These are phyloP conservation scores for Melanogaster broomeanus DNA, from an alignment of 768 basidiomycete genomes.

Conservation along the genomic window DNA sequence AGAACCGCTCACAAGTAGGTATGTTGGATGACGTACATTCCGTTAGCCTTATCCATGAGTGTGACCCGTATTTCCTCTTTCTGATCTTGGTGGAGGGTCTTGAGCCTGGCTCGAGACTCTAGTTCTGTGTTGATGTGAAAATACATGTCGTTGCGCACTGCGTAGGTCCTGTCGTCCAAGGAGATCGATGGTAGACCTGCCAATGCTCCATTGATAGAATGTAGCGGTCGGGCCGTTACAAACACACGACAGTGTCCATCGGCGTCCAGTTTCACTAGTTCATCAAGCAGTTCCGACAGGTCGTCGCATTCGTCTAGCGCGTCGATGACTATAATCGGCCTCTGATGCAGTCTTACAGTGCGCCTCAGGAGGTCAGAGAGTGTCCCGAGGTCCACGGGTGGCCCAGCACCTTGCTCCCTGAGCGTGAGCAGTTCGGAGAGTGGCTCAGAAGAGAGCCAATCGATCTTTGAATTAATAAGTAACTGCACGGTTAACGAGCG, in stretches of 20 bases:
- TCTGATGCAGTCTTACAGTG: neutral
- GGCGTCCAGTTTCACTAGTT: neutral
- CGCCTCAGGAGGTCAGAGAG: neutral
- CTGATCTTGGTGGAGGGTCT: too few relatives aligned
- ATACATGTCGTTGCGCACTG: neutral
- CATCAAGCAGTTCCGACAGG: neutral
- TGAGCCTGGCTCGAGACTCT: neutral
- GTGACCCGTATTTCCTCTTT: neutral
- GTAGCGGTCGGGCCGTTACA: slow-evolving; percentile 1
- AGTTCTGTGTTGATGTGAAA: slow-evolving; percentile 1
- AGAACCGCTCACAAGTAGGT: too few relatives aligned
- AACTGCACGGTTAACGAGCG: slow-evolving; percentile 7
- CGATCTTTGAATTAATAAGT: neutral
- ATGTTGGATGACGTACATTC: slow-evolving; percentile 5
- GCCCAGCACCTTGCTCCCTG: neutral
- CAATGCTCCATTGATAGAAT: neutral
- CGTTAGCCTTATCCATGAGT: neutral
- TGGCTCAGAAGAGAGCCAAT: neutral
- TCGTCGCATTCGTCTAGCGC: slow-evolving; percentile 15
- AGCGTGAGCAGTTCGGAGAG: slow-evolving; percentile 3
- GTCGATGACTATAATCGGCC: slow-evolving; percentile 9
- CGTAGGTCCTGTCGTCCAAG: neutral
- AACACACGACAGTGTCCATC: slow-evolving; percentile 3
- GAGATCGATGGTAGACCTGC: neutral
- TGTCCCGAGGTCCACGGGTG: neutral